Base-by-base conservation (phyloP, 805 yeast species). In the Metschnikowia kunwiensis region DNA sequence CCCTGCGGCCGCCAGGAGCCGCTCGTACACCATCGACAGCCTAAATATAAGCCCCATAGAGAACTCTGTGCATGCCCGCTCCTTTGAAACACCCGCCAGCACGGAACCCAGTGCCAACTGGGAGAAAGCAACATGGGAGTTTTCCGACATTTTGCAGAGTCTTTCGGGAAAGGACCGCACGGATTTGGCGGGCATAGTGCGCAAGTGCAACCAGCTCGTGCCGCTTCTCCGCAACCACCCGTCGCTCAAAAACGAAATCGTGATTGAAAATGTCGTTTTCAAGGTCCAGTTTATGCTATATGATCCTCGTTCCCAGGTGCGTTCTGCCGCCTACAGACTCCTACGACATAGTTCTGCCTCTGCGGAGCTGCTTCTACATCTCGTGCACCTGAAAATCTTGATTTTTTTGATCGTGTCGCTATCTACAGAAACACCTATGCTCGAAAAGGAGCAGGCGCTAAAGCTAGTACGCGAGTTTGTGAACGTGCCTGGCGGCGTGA, bases 361-460 rank as follows among this genome's bases (percentile, higher is more conserved):
- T 42, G 53, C 66, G 10, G 74, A 72, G 5, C 75, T 88, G 2
- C 53, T 86, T 5, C 57, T 63, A n/a, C 58, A 70, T 3, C 61
- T 88, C 44, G 62, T 77, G 7, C 66, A 70, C 10, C 60, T 77
- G 22, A 74, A 79, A 39, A 53, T 86, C 4, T 86, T 86, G 39
- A 68, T 76, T 2, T 77, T 81, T 43, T 55, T 87, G 5, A 75
- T 85, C 2, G 67, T 78, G 11, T 72, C 94, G 0, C 60, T 91
- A 22, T 70, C 84, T 1, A 78, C 78, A 33, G 81, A 78, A 15
- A 57, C 76, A 2, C 72, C 77, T 16, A 38, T 56, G 1, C 58
- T 77, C 2, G 96, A 89, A 50, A 73, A 88, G 42, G 81, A 78
- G 30, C 87, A 88, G 51, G 93, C 94, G 0, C 51, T 91, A 21